Base-by-base conservation (phyloP, 305 asterid species). In the Solanum hybrid region DNA sequence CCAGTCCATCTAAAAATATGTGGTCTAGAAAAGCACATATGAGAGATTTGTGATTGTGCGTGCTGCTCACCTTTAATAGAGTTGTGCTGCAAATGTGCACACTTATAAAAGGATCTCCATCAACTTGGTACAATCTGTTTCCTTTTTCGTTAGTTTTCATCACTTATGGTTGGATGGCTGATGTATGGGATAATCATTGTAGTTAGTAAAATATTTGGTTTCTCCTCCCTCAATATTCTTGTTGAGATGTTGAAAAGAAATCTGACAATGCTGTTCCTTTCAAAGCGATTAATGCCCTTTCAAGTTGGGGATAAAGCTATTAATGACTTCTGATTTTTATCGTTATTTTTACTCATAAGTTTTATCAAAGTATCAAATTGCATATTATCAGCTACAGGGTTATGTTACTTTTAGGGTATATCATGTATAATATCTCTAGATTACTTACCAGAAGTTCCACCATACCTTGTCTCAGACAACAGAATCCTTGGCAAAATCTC, bases 401-500 rank as follows among this genome's bases (percentile, higher is more conserved):
- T 6, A 67, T 78, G 10, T 61, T 77, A 14, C 83, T 79, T 24
- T 35, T 16, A 57, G 36, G 86, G 5, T 61, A 33, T 24, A 61
- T 84, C 74, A 84, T 84, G 28, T 84, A 10, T 84, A 31, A 29
- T 84, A 84, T 18, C 74, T 84, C 40, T 51, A 35, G 74, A 51
- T 22, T 31, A 51, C 78, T 88, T 67, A 89, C 86, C 79, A 78
- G 35, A 78, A 78, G 79, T 79, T 78, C 33, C 88, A 29, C 76
- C 11, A 22, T 85, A 22, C 51, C 33, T 51, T 57, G 76, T 85
- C 76, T 40, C 93, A 97, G 99, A 90, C 89, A 92, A 95, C 98
- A 46, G 92, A 93, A 80, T 93, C 91, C 89, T 89, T 97, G 88
- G 97, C 89, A 92, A 93, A 86, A 90, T 92, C 95, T 86, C 95